Evolutionary conservation across 345 rosid species (phyloP).

Genomic region (Psidium friedrichsthalianum): DNA sequence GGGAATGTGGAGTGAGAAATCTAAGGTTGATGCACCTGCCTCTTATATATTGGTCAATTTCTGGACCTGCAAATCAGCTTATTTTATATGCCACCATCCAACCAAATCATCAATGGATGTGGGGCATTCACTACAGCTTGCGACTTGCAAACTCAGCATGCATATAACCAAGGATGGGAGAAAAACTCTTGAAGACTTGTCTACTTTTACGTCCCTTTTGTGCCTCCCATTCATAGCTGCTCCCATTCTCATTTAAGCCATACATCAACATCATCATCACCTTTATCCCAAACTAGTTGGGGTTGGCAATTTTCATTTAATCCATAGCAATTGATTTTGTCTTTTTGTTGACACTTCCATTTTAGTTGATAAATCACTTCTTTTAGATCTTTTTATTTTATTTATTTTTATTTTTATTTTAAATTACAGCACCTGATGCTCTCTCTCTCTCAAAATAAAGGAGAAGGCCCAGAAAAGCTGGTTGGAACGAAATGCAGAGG

Average conservation of each 20-base stretch:
- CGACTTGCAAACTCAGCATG: neutral
- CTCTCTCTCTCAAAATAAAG: slow-evolving; percentile 12
- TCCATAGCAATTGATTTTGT: neutral
- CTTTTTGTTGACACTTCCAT: neutral
- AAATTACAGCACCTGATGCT: neutral
- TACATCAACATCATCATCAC: too few species aligned
- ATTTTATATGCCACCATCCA: neutral
- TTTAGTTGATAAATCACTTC: neutral
- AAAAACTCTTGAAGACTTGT: neutral
- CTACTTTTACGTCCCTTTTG: neutral
- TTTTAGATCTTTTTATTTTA: neutral
- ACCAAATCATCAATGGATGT: neutral
- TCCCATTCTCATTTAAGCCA: neutral
- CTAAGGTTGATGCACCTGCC: neutral
- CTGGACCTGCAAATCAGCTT: neutral
- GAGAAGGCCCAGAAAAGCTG: slow-evolving; percentile 76
- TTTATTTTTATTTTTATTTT: neutral
- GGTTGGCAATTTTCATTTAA: neutral
- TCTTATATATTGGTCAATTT: neutral
- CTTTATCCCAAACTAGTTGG: too few species aligned
- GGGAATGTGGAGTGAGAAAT: neutral
- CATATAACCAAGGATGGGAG: neutral
- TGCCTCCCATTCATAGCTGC: neutral
- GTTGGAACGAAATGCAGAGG: slow-evolving; percentile 77
- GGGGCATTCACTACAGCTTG: neutral